These are phyloP conservation scores for Pestalotiopsis sp. DNA, from an alignment of 2,329 filamentous ascomycete species.

Conservation along the genomic window DNA sequence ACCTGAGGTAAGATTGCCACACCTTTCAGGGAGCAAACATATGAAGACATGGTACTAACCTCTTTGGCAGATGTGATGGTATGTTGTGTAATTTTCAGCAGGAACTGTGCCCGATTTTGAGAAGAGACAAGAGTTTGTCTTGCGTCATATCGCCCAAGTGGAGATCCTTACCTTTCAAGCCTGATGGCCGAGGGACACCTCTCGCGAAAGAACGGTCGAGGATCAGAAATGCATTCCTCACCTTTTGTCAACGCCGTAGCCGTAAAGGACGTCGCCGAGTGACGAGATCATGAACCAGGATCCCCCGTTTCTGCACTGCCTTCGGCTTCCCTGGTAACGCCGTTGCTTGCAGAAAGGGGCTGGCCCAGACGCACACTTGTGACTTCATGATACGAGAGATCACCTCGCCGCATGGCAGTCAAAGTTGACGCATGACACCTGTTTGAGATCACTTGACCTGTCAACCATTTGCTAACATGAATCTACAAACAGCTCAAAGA, in stretches of 20 bases:
- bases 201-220: background rate
- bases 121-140: constrained; percentile 9
- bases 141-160: background rate
- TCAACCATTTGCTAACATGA: constrained; percentile 23
- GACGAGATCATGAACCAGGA: background rate
- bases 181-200: background rate
- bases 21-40: constrained; percentile 12
- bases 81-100: constrained; percentile 40
- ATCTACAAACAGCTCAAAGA: constrained; percentile 58
- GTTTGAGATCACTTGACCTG: background rate
- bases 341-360: background rate
- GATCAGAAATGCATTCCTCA: background rate
- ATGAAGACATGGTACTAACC: constrained; percentile 30
- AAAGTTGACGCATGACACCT: background rate
- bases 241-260: background rate
- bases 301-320: background rate
- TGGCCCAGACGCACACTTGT: background rate
- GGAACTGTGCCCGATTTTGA: background rate
- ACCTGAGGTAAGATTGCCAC: constrained; percentile 60
- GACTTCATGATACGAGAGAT: background rate
- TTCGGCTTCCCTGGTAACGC: too few relatives aligned
- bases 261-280: background rate
- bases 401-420: background rate
- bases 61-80: constrained; percentile 58
- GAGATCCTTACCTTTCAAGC: background rate